These are phyloP conservation scores for Toxoplasma gondii DNA, from an alignment of 169 alveolate genomes.

Conservation along the genomic window DNA sequence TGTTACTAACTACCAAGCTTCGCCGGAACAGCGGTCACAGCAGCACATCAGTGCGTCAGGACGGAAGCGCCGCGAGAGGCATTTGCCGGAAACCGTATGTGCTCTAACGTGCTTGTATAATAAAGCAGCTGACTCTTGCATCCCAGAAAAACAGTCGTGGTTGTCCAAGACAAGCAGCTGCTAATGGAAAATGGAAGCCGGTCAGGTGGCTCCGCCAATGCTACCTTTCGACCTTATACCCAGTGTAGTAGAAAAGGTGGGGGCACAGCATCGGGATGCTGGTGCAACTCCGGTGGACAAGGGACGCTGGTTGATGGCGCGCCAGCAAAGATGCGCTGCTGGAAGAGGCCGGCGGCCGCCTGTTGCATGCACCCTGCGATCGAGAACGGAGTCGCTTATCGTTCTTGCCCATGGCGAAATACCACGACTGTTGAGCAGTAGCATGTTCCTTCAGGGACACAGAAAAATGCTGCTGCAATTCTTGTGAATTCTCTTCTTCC, in stretches of 20 bases:
- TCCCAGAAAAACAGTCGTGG: too few species aligned
- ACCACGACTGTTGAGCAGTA: not conserved
- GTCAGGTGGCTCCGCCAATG: too few species aligned
- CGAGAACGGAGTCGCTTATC: not conserved
- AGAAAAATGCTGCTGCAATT: constrained; percentile 2
- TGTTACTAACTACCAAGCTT: too few species aligned
- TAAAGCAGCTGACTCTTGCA: too few species aligned
- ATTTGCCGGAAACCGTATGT: too few species aligned
- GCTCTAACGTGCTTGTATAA: too few species aligned
- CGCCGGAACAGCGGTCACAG: too few species aligned
- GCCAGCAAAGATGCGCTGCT: not conserved
- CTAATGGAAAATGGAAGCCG: too few species aligned
- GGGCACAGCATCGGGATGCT: not conserved
- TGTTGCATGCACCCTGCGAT: not conserved
- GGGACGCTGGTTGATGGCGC: constrained; percentile 1
- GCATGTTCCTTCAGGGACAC: not conserved
- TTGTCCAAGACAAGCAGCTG: too few species aligned
- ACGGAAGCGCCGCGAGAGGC: too few species aligned
- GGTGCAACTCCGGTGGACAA: not conserved
- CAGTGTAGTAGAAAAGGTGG: not conserved
- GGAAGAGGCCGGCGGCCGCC: not conserved
- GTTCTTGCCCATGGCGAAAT: not conserved
- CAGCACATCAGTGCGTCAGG: too few species aligned
- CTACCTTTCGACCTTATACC: too few species aligned
- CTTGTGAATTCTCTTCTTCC: constrained; percentile 7